phyloP scores from a whole-genome alignment of 192 early-diverging fungal species.

The Coemansia sp. region DNA sequence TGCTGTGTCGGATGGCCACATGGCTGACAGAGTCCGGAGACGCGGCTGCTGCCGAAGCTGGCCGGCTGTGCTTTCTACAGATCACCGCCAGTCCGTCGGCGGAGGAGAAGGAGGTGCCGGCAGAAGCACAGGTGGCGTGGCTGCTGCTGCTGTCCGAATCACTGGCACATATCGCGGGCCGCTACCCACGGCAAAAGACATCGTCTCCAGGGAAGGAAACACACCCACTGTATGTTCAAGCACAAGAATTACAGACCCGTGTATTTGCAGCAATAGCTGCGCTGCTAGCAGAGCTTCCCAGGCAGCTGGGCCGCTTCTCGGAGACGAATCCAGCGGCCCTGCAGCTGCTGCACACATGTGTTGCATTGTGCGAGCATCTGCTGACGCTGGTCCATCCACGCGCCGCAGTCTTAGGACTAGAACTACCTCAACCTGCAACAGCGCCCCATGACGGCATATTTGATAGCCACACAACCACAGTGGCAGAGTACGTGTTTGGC shows the following conservation, averaged over 20 bases:
- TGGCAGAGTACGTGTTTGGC: slow-evolving; percentile 6
- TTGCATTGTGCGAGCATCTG: slow-evolving; percentile 11
- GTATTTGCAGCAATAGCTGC: slow-evolving; percentile 25
- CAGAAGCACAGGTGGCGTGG: slow-evolving; percentile 7
- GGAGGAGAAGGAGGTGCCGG: too few species aligned
- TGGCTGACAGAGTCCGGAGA: slow-evolving; percentile 9
- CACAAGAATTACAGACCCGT: slow-evolving; percentile 13
- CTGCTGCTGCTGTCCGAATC: slow-evolving; percentile 37
- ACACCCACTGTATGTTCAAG: slow-evolving; percentile 12
- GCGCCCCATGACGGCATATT: too few species aligned
- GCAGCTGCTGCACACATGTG: background rate
- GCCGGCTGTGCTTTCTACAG: slow-evolving; percentile 38
- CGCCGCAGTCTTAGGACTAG: slow-evolving; percentile 22
- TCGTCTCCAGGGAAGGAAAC: too few species aligned
- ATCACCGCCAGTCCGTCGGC: background rate
- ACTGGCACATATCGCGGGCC: slow-evolving; percentile 12
- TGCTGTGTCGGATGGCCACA: slow-evolving; percentile 25
- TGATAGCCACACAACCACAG: background rate
- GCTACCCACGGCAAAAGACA: slow-evolving; percentile 2
- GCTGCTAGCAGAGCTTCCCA: slow-evolving; percentile 16
- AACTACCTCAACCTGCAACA: too few species aligned
- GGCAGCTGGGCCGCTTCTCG: background rate
- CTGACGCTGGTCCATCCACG: slow-evolving; percentile 6
- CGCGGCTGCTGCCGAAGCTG: slow-evolving; percentile 18
- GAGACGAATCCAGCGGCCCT: background rate